Base-by-base conservation (phyloP, 768 basidiomycete species). In the Calvatia gigantea region DNA sequence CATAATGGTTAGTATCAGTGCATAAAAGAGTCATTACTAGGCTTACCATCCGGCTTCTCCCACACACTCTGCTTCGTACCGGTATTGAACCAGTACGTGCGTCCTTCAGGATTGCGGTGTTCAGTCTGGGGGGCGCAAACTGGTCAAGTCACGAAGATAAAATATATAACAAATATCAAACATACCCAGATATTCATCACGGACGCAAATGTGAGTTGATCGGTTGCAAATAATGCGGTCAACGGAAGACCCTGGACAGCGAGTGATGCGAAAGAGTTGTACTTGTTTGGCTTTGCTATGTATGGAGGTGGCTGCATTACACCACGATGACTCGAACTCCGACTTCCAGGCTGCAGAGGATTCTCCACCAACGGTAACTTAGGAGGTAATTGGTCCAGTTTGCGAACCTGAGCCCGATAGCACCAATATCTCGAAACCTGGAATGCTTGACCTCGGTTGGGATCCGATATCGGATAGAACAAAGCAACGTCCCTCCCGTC, bases 81-180 rank as follows among this genome's bases (percentile, higher is more conserved):
- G 0, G 91, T 85, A 67, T 97, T 94, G 72, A 94, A 94, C 95
- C 95, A 98, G 66, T 98, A 98, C 0, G 91, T 93, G n/a, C 94
- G 79, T n/a, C 94, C 94, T 66, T 97, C 96, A 1, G 91, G 86
- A 72, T 95, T 96, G 31, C 90, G 86, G 72, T 97, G 92, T 67
- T 96, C 94, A 2, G 91, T 94, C 94, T 95, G 28, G 37, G 21
- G 15, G 23, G n/a, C 37, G 29, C 6, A 11, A 56, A 23, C n/a
- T 12, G 15, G 2, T 17, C 32, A n/a, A 39, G 15, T 49, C 27
- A 15, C 21, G 2, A 23, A 37, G 6, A 27, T n/a, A 14, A 35
- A 23, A 14, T 2, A 28, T 19, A 23, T 31, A 27, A 23, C 19
- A n/a, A 43, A 28, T 35, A 35, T 39, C 5, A 33, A 8, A 67